These are phyloP conservation scores for Penicillium sp. DNA, from an alignment of 2,329 filamentous ascomycete genomes.

Conservation along the genomic window DNA sequence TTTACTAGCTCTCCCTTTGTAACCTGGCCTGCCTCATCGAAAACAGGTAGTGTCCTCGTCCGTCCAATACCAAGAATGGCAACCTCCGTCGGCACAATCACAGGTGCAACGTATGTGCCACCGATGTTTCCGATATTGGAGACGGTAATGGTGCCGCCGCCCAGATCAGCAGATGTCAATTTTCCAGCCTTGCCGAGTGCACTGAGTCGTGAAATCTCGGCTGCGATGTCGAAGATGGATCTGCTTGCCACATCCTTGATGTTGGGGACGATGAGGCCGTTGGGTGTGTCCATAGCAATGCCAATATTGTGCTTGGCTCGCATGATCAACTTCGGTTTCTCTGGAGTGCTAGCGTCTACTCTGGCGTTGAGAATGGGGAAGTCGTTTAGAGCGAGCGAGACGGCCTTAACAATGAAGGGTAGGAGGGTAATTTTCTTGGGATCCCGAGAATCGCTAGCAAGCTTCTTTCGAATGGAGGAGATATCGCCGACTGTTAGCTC, in stretches of 20 bases:
- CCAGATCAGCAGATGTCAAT: slow-evolving; percentile 72
- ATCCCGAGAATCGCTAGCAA: slow-evolving; percentile 61
- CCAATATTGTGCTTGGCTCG: slow-evolving; percentile 91
- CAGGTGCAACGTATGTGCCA: slow-evolving; percentile 85
- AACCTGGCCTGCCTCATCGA: slow-evolving; percentile 59
- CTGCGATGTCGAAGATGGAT: slow-evolving; percentile 75
- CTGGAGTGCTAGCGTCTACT: slow-evolving; percentile 63
- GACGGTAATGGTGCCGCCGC: slow-evolving; percentile 87
- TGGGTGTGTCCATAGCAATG: slow-evolving; percentile 89
- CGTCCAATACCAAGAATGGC: slow-evolving; percentile 88
- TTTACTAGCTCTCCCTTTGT: slow-evolving; percentile 78
- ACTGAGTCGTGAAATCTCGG: slow-evolving; percentile 73
- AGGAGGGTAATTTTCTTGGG: slow-evolving; percentile 79
- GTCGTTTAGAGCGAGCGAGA: slow-evolving; percentile 77
- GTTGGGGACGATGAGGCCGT: slow-evolving; percentile 86
- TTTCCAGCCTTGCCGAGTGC: slow-evolving; percentile 71
- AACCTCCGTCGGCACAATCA: slow-evolving; percentile 87
- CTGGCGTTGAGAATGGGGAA: slow-evolving; percentile 87
- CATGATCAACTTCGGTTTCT: slow-evolving; percentile 73
- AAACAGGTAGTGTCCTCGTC: slow-evolving; percentile 77
- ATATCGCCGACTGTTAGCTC: slow-evolving; percentile 80
- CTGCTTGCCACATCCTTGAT: slow-evolving; percentile 77
- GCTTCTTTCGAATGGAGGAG: slow-evolving; percentile 67
- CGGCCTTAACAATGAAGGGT: slow-evolving; percentile 93
- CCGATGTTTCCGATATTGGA: slow-evolving; percentile 97